Evolutionary conservation across 257 asterid species (phyloP), one percentile per base, ranked within the genome.

Genomic region (Coffea canephora): DNA sequence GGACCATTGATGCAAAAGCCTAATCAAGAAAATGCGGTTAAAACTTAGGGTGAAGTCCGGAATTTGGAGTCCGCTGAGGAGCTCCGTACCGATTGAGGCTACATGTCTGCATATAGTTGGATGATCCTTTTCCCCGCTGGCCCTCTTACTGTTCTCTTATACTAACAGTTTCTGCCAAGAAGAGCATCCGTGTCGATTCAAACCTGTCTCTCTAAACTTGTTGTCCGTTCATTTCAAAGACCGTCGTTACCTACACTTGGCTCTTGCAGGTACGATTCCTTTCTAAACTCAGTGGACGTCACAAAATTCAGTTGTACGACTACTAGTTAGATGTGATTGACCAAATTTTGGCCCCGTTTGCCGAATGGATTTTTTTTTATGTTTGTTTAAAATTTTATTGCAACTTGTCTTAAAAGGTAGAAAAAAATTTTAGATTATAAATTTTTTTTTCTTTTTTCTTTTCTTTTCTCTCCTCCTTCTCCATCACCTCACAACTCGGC

Each of bases 21-120:
- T 3, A 9, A 25, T 25, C 3, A 3, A 18, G 19, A 8, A 18
- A 5, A 69, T 69, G 49, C 49, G 39, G 19, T 16, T 39, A 19
- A 69, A 41, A 69, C 49, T 39, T 39, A 1, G 50, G 73, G 19
- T 70, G 36, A 70, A 70, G 36, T 70, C 74, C 74, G 74, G 34
- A 5, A 41, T 70, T 70, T 70, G 74, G 73, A 70, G 55, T 70
- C 74, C 55, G 54, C 55, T 21, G 48, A 67, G 2, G 13, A 27
- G 64, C 1, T 2, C 8, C 7, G 16, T 18, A 3, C 5, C 43
- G 43, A 39, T 2, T 4, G 43, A 0, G 43, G 43, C 3, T 39
- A 39, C 43, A 39, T 39, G 43, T 4, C 43, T 39, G 18, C 9
- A 4, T 57, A 57, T 39, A 55, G 62, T 14, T 2, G 21, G 4